These are phyloP conservation scores for Tephrocybe sp. DNA, from an alignment of 768 basidiomycete genomes.

Conservation along the genomic window DNA sequence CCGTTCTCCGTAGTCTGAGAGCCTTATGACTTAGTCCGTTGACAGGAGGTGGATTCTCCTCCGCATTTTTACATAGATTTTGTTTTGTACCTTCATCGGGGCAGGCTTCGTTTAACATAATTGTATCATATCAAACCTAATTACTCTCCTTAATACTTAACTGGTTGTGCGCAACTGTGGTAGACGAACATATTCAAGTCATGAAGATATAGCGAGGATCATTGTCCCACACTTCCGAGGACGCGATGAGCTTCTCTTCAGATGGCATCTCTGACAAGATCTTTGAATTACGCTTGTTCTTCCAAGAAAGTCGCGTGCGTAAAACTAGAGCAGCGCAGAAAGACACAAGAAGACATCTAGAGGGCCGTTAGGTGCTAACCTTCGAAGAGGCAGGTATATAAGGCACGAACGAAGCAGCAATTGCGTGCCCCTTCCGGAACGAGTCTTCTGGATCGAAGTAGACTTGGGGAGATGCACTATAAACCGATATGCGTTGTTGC, in stretches of 20 bases:
- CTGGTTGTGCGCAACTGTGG: too few species aligned
- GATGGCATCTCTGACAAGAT: slow-evolving; percentile 16
- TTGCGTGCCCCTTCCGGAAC: slow-evolving; percentile 53
- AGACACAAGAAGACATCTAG: slow-evolving; percentile 42
- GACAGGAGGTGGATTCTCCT: neutral
- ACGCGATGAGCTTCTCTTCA: slow-evolving; percentile 5
- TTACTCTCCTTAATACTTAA: too few species aligned
- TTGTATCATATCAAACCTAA: neutral
- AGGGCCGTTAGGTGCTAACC: neutral
- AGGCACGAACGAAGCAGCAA: slow-evolving; percentile 46
- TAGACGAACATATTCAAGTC: slow-evolving; percentile 26
- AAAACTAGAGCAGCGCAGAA: slow-evolving; percentile 40
- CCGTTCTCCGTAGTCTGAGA: slow-evolving; percentile 32
- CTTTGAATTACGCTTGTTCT: slow-evolving; percentile 40
- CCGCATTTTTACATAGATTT: neutral
- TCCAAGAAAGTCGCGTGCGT: slow-evolving; percentile 37
- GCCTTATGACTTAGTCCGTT: slow-evolving; percentile 20
- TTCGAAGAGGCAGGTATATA: neutral
- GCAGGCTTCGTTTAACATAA: neutral
- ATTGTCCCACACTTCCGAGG: slow-evolving; percentile 42
- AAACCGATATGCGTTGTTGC: neutral
- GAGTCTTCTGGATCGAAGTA: slow-evolving; percentile 51
- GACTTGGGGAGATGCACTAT: slow-evolving; percentile 52
- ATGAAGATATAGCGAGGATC: slow-evolving; percentile 55
- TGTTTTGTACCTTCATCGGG: neutral